Base-by-base conservation (phyloP, 2,329 filamentous ascomycete species). In the Venturiaceae sp. region DNA sequence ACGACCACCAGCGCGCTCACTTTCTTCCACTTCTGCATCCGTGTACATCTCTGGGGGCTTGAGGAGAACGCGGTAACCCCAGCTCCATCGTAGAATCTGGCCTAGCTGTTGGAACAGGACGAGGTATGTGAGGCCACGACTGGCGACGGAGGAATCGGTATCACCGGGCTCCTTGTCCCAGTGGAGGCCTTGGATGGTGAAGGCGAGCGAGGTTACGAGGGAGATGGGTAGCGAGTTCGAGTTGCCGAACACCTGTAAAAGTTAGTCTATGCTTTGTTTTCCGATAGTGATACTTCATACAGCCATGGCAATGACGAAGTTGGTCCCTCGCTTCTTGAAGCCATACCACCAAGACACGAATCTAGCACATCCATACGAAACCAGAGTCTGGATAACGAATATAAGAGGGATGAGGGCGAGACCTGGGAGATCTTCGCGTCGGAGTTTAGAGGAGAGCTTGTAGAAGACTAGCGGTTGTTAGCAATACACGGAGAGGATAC, bases 201-300 rank as follows among this genome's bases (percentile, higher is more conserved):
- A 88, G 14, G 92, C 95, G 11, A 99, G 81, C 8, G 92, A 96
- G 59, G 97, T 82, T 62, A 99, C 91, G 58, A 99, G 84, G 0
- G 94, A 99, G 62, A 99, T 97, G 0, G 94, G 94, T 21, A 99
- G 81, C 19, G 94, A 97, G 74, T 99, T 99, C 34, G 92, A 97
- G 72, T 99, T 99, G 66, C 92, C 94, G 71, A 99, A 99, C 53
- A 97, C 83, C 83, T 85, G 62, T 30, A 52, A 34, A 9, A 21
- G 61, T 69, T 53, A 53, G 58, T 58, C 28, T 55, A 9, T 4
- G 52, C 16, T 33, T 36, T 33, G 58, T 26, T 16, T 28, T 57
- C 23, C 53, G 53, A 36, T 58, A 53, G 54, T 54, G 58, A 58
- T 19, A 53, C 37, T 14, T 72, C 79, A 63, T 76, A 85, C 84